Evolutionary conservation across 495 filamentous ascomycete genomes (phyloP), one percentile per base, ranked within the genome.

Genomic region (Cetradonia linearis): DNA sequence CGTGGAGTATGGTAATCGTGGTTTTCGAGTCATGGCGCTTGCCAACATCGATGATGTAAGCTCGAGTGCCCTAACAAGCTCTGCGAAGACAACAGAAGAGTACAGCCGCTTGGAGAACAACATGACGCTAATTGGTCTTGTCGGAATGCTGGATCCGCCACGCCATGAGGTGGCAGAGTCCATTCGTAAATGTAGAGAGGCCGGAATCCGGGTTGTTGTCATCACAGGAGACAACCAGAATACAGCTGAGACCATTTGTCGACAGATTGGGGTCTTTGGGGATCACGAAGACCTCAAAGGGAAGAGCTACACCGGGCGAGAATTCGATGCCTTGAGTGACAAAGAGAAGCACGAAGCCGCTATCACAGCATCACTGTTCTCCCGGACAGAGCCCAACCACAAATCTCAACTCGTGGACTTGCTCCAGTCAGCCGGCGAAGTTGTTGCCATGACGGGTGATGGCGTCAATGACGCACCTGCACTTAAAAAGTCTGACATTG

Each of bases 361-460:
- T 48, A 89, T 87, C 75, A 83, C 75, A 33, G 94, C 91, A 3
- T 92, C 86, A 44, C 78, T 99, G 13, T 97, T 99, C 78, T 97
- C 94, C n/a, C 84, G 94, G 55, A 95, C 93, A 30, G 94, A 99
- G 73, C 94, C 94, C 42, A 79, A 77, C 31, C 94, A 99, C 78
- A 99, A 99, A 78, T 92, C 87, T 8, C 89, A 87, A 73, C 83
- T 99, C 31, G 92, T 99, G 47, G 94, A 99, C 73, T 84, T 97
- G 33, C 86, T 99, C 59, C 94, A 99, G 72, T 87, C 87, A 30
- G 76, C 87, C 63, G 88, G 89, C 63, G 89, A 97, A 70, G 94
- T 99, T 31, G 94, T 99, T 61, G 94, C 94, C 63, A 99, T 99
- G 94, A 99, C 94, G 61, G 94, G 94, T 66, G 94, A 99, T 70